A percentile compares a stretch with the other conserved stretches of the same genome.
Conservation (phyloP, 2,329 filamentous ascomycete species). For the Magnaporthiopsis incrustans region DNA sequence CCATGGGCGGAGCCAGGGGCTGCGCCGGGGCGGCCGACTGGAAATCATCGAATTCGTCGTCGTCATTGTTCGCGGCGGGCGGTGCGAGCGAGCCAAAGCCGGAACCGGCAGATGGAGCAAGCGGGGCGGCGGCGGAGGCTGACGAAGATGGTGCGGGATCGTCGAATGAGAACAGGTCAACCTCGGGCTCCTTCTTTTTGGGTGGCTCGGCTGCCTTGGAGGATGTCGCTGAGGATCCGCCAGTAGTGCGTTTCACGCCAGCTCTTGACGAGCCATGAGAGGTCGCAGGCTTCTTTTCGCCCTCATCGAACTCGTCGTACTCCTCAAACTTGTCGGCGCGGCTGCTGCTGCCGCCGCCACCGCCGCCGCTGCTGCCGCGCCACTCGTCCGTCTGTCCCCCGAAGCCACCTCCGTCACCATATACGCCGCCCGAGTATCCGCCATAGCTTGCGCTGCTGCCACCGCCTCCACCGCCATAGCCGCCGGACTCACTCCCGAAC, state of each 20-base stretch:
- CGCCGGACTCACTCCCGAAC: conserved; percentile 80
- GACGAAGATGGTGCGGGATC: conserved; percentile 48
- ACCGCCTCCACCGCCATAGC: conserved; percentile 38
- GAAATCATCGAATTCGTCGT: conserved; percentile 97
- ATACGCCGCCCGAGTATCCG: conserved; percentile 65
- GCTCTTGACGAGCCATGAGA: conserved; percentile 40
- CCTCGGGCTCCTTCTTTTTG: conserved; percentile 81
- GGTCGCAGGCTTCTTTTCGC: conserved; percentile 36
- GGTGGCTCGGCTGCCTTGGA: conserved; percentile 60
- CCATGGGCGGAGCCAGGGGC: conserved; percentile 38
- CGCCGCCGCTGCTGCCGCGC: conserved; percentile 49
- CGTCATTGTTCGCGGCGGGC: conserved; percentile 58
- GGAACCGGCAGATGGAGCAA: conserved; percentile 37
- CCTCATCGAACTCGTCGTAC: conserved; percentile 94
- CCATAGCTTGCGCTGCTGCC: conserved; percentile 45
- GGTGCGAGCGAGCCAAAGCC: conserved; percentile 39
- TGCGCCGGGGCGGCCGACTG: conserved; percentile 68
- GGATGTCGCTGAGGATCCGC: conserved; percentile 26
- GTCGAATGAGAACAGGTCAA: conserved; percentile 89
- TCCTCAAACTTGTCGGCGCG: conserved; percentile 80
- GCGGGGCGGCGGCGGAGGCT: conserved; percentile 29
- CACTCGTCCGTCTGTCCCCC: conserved; percentile 70
- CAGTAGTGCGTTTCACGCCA: conserved; percentile 37
- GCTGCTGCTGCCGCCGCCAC: conserved; percentile 43
- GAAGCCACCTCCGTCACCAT: conserved; percentile 92